These are phyloP conservation scores for Lathyrus sativus DNA, from an alignment of 306 rosid species.

Conservation along the genomic window DNA sequence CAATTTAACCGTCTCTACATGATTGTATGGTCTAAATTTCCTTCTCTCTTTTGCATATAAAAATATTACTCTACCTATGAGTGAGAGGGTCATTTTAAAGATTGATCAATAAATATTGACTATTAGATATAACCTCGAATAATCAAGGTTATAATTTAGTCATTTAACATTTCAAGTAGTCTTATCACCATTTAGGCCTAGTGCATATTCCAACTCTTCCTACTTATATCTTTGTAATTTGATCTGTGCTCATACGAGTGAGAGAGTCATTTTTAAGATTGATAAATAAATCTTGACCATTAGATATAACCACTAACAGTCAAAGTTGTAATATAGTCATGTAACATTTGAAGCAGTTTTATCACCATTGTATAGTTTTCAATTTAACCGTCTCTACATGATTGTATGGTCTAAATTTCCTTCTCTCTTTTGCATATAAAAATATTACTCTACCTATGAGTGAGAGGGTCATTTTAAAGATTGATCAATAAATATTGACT, in stretches of 20 bases:
- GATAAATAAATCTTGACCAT: neutral
- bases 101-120: neutral
- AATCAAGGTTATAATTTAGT: neutral
- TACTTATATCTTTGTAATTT: neutral
- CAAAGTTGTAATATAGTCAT: neutral
- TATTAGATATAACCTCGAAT: constrained; percentile 3
- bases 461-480: constrained; percentile 5
- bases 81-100: constrained; percentile 5
- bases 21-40: neutral
- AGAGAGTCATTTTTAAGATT: constrained; percentile 1
- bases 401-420: neutral
- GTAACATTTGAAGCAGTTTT: too few relatives aligned
- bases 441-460: neutral
- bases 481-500: neutral
- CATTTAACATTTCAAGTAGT: neutral
- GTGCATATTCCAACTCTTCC: neutral
- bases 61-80: neutral
- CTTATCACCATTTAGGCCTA: neutral
- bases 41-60: neutral
- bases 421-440: neutral
- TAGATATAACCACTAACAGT: neutral
- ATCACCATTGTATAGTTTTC: too few relatives aligned
- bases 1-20: neutral
- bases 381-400: neutral
- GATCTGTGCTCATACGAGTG: neutral